Evolutionary conservation across 495 filamentous ascomycete species (phyloP).

Genomic region (Podospora didyma): DNA sequence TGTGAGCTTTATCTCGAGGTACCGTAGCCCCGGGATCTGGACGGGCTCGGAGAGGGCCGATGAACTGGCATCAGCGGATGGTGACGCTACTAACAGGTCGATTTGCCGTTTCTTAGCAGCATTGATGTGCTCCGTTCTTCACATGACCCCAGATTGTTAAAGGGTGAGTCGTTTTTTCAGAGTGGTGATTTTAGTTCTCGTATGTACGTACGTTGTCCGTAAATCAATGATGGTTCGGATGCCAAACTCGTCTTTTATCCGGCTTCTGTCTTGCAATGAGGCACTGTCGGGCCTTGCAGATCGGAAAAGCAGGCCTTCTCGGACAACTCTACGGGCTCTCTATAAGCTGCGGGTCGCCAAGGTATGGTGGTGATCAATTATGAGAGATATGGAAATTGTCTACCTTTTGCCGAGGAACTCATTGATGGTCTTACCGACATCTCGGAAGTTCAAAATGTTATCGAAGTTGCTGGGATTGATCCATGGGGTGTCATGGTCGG

Average conservation of each 20-base stretch:
- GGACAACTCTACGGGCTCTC: conserved; percentile 47
- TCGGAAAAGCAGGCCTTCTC: conserved; percentile 66
- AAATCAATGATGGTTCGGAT: conserved; percentile 74
- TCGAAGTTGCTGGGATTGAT: conserved; percentile 40
- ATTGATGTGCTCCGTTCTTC: conserved; percentile 63
- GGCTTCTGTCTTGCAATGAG: conserved; percentile 56
- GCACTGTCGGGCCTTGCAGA: conserved; percentile 74
- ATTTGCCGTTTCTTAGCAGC: conserved; percentile 60
- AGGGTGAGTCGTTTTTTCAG: conserved; percentile 14
- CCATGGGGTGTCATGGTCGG: too few species aligned
- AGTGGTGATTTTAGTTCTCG: neutral
- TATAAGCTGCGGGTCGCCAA: too few species aligned
- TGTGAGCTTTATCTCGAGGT: conserved; percentile 64
- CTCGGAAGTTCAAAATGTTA: conserved; percentile 76
- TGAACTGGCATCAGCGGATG: conserved; percentile 34
- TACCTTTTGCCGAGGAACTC: conserved; percentile 50
- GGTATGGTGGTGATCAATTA: too few species aligned
- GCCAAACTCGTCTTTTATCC: conserved; percentile 56
- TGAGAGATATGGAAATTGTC: too few species aligned
- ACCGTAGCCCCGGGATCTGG: conserved; percentile 57
- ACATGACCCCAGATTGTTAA: neutral
- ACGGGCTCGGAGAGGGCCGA: conserved; percentile 39
- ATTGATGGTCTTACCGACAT: conserved; percentile 75
- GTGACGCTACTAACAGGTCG: conserved; percentile 27
- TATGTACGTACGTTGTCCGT: conserved; percentile 57